Evolutionary conservation across 2,329 filamentous ascomycete species (phyloP).

Genomic region (Escovopsis weberi): DNA sequence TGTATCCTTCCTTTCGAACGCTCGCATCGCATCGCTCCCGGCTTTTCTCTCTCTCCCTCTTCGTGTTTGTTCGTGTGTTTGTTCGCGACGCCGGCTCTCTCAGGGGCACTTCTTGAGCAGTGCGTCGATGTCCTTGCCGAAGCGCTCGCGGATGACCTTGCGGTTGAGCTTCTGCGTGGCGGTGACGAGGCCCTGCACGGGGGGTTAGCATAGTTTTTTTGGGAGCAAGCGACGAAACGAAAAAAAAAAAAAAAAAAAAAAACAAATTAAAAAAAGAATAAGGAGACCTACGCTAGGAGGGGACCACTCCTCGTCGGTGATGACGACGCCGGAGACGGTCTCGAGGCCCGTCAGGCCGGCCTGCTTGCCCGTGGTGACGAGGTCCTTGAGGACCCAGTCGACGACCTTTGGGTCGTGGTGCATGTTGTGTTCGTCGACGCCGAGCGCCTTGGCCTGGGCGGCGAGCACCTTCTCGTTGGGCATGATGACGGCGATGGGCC

Average conservation of each 20-base stretch:
- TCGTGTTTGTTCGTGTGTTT: too few relatives aligned
- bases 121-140: conserved; percentile 35
- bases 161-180: conserved; percentile 49
- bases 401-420: conserved; percentile 53
- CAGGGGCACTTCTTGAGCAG: conserved; percentile 18
- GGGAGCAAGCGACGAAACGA: not conserved
- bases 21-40: not conserved
- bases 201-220: conserved; percentile 9
- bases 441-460: conserved; percentile 43
- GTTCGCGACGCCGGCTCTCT: not conserved
- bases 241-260: conserved; percentile 11
- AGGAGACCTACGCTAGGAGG: conserved; percentile 56
- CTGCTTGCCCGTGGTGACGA: conserved; percentile 49
- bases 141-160: conserved; percentile 33
- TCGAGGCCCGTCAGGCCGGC: conserved; percentile 58
- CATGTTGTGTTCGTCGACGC: conserved; percentile 53
- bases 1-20: not conserved
- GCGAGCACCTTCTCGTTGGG: conserved; percentile 49
- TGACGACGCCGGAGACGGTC: conserved; percentile 59
- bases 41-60: not conserved
- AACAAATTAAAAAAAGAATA: conserved; percentile 13
- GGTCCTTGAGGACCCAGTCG: conserved; percentile 47
- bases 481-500: conserved; percentile 69
- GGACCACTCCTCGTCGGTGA: conserved; percentile 80
- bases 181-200: conserved; percentile 39